These are phyloP conservation scores for Phytophthora pistaciae DNA, from an alignment of 352 stramenopile genomes.

Conservation along the genomic window DNA sequence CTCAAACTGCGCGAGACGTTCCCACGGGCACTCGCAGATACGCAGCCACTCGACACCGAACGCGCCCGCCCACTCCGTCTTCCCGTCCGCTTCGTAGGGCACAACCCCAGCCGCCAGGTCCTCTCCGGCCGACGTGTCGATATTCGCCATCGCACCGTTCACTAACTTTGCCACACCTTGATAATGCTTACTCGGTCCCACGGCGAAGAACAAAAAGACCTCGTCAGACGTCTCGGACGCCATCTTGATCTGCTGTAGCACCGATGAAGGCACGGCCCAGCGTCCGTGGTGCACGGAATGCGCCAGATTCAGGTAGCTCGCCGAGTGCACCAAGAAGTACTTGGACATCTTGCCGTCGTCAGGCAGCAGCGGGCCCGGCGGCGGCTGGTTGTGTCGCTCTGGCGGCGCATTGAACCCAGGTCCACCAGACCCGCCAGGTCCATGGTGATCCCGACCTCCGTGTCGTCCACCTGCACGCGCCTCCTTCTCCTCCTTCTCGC, in stretches of 20 bases:
- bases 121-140: slow-evolving; percentile 48
- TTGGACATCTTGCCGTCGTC: slow-evolving; percentile 82
- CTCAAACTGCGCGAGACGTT: slow-evolving; percentile 77
- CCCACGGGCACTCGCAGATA: slow-evolving; percentile 90
- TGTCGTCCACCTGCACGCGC: slow-evolving; percentile 19
- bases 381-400: slow-evolving; percentile 5
- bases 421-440: slow-evolving; percentile 9
- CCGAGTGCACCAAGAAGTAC: slow-evolving; percentile 86
- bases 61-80: slow-evolving; percentile 59
- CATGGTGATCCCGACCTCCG: background rate
- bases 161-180: slow-evolving; percentile 74
- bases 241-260: slow-evolving; percentile 75
- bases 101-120: slow-evolving; percentile 58
- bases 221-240: slow-evolving; percentile 79
- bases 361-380: slow-evolving; percentile 48
- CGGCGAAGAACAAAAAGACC: slow-evolving; percentile 85
- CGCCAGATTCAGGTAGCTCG: slow-evolving; percentile 86
- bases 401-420: background rate
- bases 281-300: slow-evolving; percentile 80
- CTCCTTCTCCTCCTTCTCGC: slow-evolving; percentile 53
- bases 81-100: slow-evolving; percentile 66
- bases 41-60: slow-evolving; percentile 88
- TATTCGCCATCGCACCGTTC: slow-evolving; percentile 42
- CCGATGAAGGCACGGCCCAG: slow-evolving; percentile 63
- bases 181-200: slow-evolving; percentile 81